Conservation (phyloP, 495 filamentous ascomycete genomes). For the Penicillium waksmanii region DNA sequence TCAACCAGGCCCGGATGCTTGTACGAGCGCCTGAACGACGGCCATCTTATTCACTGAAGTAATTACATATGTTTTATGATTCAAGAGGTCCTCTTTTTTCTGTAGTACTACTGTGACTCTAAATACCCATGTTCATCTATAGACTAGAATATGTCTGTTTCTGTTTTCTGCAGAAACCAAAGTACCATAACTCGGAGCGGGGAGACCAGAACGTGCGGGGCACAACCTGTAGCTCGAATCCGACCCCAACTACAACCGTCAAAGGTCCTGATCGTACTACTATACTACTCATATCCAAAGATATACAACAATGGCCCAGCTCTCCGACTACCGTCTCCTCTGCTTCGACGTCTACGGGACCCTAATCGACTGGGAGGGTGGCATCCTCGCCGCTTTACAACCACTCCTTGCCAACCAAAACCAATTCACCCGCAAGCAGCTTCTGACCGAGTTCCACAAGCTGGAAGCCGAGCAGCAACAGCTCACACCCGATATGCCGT, state of each 20-base stretch:
- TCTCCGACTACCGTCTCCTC: slow-evolving; percentile 55
- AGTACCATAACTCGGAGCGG: background rate
- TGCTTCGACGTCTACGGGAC: slow-evolving; percentile 86
- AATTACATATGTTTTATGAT: background rate
- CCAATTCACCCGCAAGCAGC: slow-evolving; percentile 45
- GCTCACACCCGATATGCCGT: slow-evolving; percentile 55
- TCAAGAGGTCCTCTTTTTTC: no score
- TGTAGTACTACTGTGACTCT: no score
- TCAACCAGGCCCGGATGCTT: background rate
- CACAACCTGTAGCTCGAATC: background rate
- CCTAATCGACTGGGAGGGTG: slow-evolving; percentile 73
- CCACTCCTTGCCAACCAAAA: slow-evolving; percentile 50
- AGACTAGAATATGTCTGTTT: no score
- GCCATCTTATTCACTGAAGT: background rate
- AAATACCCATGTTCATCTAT: no score
- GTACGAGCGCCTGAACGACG: background rate
- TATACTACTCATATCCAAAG: background rate
- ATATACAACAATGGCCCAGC: slow-evolving; percentile 30
- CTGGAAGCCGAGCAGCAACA: slow-evolving; percentile 51
- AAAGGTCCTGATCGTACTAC: background rate
- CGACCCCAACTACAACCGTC: background rate
- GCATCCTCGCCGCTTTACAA: slow-evolving; percentile 41
- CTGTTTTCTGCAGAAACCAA: no score
- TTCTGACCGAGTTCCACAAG: slow-evolving; percentile 42
- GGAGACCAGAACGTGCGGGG: background rate